Conservation (phyloP, 2,329 filamentous ascomycete genomes). For the Aspergillus ibericus region DNA sequence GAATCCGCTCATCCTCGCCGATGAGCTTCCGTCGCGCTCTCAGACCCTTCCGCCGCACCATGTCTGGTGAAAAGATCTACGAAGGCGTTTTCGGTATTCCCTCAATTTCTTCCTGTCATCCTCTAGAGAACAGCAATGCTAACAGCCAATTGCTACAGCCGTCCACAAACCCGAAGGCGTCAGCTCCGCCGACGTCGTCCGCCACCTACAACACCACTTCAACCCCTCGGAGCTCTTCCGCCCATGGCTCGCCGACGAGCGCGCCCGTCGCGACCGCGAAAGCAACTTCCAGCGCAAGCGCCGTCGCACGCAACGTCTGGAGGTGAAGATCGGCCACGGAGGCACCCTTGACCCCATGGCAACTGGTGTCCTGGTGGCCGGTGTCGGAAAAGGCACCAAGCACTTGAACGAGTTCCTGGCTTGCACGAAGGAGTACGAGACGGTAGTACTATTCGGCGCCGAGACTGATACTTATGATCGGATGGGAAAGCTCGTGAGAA, state of each 20-base stretch:
- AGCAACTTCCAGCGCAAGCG: conserved; percentile 60
- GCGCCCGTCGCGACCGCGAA: conserved; percentile 57
- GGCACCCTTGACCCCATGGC: conserved; percentile 93
- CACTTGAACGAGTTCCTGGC: conserved; percentile 72
- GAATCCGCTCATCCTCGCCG: conserved; percentile 13
- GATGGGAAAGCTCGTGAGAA: conserved; percentile 76
- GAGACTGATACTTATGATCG: conserved; percentile 91
- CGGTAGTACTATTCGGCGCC: conserved; percentile 83
- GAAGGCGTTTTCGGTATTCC: conserved; percentile 50
- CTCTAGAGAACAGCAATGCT: no score
- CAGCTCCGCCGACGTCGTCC: conserved; percentile 86
- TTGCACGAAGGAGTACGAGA: conserved; percentile 93
- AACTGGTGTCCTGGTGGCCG: conserved; percentile 86
- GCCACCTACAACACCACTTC: conserved; percentile 81
- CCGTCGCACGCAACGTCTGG: conserved; percentile 60
- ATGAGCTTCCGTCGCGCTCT: conserved; percentile 34
- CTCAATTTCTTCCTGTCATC: neutral
- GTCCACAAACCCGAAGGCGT: conserved; percentile 89
- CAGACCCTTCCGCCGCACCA: conserved; percentile 35
- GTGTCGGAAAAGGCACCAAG: conserved; percentile 86
- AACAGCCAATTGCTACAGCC: conserved; percentile 54
- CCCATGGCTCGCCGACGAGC: conserved; percentile 70
- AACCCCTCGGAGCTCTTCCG: conserved; percentile 77
- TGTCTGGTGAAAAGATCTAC: conserved; percentile 52
- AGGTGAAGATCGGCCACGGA: conserved; percentile 94